Conservation (phyloP, 148 eudicot species). For the Beta vulgaris region DNA sequence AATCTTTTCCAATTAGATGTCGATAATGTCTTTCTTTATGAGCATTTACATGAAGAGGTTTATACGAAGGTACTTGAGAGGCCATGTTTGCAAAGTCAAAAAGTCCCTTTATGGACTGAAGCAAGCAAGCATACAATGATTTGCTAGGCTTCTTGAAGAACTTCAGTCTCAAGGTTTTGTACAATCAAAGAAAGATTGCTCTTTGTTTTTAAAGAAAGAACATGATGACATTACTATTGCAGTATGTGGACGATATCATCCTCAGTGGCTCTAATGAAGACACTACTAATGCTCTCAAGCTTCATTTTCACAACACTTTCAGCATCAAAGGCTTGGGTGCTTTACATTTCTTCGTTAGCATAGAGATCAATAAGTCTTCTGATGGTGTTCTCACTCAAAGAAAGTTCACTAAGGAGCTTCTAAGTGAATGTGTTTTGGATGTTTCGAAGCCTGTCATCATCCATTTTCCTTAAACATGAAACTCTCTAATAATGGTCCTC, state of each 20-base stretch:
- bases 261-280: neutral
- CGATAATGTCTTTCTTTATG: constrained; percentile 1
- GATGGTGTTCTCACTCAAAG: neutral
- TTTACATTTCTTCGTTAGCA: neutral
- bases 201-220: neutral
- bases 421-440: neutral
- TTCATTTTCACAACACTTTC: neutral
- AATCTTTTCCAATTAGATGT: neutral
- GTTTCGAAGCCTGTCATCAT: neutral
- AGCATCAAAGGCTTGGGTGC: neutral
- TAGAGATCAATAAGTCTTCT: neutral
- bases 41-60: neutral
- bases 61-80: neutral
- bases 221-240: neutral
- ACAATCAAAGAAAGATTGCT: neutral
- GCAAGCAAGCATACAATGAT: neutral
- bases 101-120: constrained; percentile 1
- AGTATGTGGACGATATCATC: neutral
- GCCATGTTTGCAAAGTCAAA: neutral
- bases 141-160: neutral
- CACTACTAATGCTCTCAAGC: no score
- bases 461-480: neutral
- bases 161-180: neutral
- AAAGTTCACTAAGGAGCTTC: neutral
- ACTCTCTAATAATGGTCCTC: neutral